Base-by-base conservation (phyloP, 2,329 filamentous ascomycete genomes). In the Clarireedia homoeocarpa region DNA sequence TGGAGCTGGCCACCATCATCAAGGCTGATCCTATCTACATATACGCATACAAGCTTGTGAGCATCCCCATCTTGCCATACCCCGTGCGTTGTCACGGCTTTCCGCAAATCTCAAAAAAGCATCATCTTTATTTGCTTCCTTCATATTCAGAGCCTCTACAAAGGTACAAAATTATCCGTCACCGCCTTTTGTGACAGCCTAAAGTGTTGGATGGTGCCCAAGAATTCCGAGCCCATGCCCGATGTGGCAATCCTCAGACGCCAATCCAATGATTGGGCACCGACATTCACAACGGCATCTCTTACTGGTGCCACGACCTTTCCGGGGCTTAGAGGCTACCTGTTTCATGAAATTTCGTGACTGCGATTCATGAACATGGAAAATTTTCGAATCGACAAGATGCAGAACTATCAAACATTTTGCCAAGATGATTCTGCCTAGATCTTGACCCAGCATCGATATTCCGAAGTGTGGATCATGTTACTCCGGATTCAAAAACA, bases 281-380 rank as follows among this genome's bases (percentile, higher is more conserved):
- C 53, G 48, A 56, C 34, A 55, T 34, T 26, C 44, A 51, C 36
- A 40, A 58, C 24, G 30, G 48, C 54, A 20, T 51, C 60, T 51
- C 40, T 49, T 47, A 60, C 55, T 45, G 50, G 52, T 61, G 61
- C 61, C 61, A 63, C 57, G 57, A 61, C 40, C 52, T 51, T 58
- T 53, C 51, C 34, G 52, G 50, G 55, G 40, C 52, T 47, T 44
- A 42, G 26, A 55, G 30, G 23, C 38, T 55, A 51, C 38, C 24
- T 49, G 27, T 24, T 14, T 55, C 27, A 51, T 55, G 47, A 26
- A 38, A 23, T 48, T 15, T 55, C 46, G 53, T 45, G 45, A 55
- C 53, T 48, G 38, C 39, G 36, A 55, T 45, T 51, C 40, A 45
- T 50, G 38, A 30, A 34, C 36, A 40, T 42, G 23, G 38, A 51